These are phyloP conservation scores for Dothistroma pini DNA, from an alignment of 2,329 filamentous ascomycete genomes.

Conservation along the genomic window DNA sequence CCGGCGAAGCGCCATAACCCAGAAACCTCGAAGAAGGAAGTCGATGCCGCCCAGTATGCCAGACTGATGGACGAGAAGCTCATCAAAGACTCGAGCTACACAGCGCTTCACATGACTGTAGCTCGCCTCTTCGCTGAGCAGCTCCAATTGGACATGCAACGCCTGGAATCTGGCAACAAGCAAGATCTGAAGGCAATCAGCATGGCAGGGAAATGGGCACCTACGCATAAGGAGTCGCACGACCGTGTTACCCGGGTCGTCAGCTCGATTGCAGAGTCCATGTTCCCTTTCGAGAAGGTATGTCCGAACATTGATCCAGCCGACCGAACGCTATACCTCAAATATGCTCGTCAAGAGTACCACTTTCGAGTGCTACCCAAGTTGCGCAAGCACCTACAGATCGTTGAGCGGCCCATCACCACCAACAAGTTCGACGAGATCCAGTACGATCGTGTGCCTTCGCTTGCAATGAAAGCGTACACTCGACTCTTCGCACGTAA, in stretches of 20 bases:
- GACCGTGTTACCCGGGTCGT: slow-evolving; percentile 57
- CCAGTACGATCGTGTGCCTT: slow-evolving; percentile 56
- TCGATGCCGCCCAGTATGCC: slow-evolving; percentile 40
- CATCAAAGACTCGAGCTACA: slow-evolving; percentile 46
- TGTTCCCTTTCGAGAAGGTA: slow-evolving; percentile 43
- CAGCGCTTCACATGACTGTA: slow-evolving; percentile 50
- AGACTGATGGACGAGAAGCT: slow-evolving; percentile 41
- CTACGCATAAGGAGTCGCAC: slow-evolving; percentile 53
- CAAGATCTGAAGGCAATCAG: slow-evolving; percentile 48
- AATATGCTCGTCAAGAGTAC: slow-evolving; percentile 52
- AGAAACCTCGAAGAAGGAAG: slow-evolving; percentile 32
- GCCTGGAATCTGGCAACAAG: slow-evolving; percentile 41
- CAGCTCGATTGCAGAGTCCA: slow-evolving; percentile 55
- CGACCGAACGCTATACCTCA: slow-evolving; percentile 50
- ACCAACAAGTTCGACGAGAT: slow-evolving; percentile 49
- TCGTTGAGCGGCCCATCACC: slow-evolving; percentile 54
- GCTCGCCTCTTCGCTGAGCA: slow-evolving; percentile 57
- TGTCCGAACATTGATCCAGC: slow-evolving; percentile 33
- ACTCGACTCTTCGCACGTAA: slow-evolving; percentile 48
- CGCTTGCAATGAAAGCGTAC: slow-evolving; percentile 56
- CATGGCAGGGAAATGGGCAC: slow-evolving; percentile 60
- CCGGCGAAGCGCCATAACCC: slow-evolving; percentile 21
- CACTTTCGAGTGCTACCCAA: slow-evolving; percentile 49
- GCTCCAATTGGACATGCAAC: slow-evolving; percentile 46
- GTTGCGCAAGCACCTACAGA: slow-evolving; percentile 51